Base-by-base conservation (phyloP, 2,329 filamentous ascomycete genomes). In the Teratosphaeria zuluensis region DNA sequence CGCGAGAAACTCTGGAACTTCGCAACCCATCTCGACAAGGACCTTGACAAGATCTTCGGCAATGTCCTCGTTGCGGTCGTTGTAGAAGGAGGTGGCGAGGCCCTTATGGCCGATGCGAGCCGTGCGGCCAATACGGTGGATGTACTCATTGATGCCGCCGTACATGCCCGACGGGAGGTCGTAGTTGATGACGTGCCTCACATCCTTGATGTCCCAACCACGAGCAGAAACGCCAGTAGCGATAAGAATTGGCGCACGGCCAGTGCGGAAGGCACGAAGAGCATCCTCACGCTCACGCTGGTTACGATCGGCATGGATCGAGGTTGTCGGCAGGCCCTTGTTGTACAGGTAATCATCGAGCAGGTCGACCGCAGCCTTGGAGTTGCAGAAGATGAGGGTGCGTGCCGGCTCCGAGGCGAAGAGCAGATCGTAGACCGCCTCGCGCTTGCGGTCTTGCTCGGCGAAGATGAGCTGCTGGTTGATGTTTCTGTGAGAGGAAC, bases 51-150 rank as follows among this genome's bases (percentile, higher is more conserved):
- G 78, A 1, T 88, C 84, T 9, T 82, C 79, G 0, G 82, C 90
- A 51, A 97, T 76, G 2, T 86, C 81, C 58, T 88, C 83, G 66
- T 97, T 89, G 0, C 81, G 78, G 0, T 92, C 86, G 30, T 86
- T 90, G 78, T 87, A 97, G 76, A 99, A 92, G 0, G 92, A 96
- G 0, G 89, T 92, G 0, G 94, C 92, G 4, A 91, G 76, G 19
- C 94, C 94, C 52, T 82, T 81, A 65, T 96, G 89, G 2, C 94
- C 94, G 69, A 96, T 96, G 56, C 94, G 90, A 57, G 89, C 94
- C 65, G 94, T 99, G 61, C 94, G 92, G 62, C 94, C 94, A 70
- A 97, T 97, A 12, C 94, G 90, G 70, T 99, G 94, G 30, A 88
- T 85, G 67, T 97, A 99, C 72, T 97, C 94, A 54, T 89, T 85